These are phyloP conservation scores for Arctium lappa DNA, from an alignment of 129 eudicot genomes.

Conservation along the genomic window DNA sequence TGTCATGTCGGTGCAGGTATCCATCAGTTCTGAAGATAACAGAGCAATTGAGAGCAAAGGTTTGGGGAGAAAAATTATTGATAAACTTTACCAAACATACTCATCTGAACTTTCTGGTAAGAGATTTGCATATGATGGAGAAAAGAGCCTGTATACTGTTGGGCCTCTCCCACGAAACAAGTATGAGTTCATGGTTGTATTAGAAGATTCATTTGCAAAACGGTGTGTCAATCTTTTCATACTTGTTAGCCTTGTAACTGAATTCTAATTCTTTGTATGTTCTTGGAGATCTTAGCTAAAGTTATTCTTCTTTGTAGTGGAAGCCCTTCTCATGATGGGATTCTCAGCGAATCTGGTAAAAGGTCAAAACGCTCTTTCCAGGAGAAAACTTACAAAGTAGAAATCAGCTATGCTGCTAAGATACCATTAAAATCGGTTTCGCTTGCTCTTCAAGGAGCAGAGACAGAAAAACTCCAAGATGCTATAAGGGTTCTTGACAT, in stretches of 20 bases:
- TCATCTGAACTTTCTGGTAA: slow-evolving; percentile 69
- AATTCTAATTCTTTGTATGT: not conserved
- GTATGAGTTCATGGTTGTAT: slow-evolving; percentile 63
- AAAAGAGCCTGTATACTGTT: slow-evolving; percentile 64
- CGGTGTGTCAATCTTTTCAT: slow-evolving; percentile 37
- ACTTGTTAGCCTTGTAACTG: not conserved
- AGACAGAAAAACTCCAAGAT: slow-evolving; percentile 58
- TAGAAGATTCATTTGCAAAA: slow-evolving; percentile 62
- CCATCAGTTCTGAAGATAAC: slow-evolving; percentile 54
- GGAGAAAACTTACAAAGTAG: slow-evolving; percentile 65
- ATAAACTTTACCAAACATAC: slow-evolving; percentile 59
- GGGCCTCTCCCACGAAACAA: slow-evolving; percentile 67
- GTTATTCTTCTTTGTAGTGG: slow-evolving; percentile 30
- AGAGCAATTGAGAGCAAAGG: slow-evolving; percentile 53
- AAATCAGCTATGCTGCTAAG: slow-evolving; percentile 58
- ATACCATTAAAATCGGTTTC: slow-evolving; percentile 55
- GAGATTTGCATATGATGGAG: slow-evolving; percentile 87
- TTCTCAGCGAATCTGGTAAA: slow-evolving; percentile 47
- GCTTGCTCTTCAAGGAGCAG: slow-evolving; percentile 62
- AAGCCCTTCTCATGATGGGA: slow-evolving; percentile 38
- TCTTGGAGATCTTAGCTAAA: not conserved
- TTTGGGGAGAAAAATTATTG: slow-evolving; percentile 59
- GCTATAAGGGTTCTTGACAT: slow-evolving; percentile 81
- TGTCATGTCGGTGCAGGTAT: slow-evolving; percentile 54
- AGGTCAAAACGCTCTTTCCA: slow-evolving; percentile 58